phyloP scores from a whole-genome alignment of 345 rosid species.

The Carallia brachiata region DNA sequence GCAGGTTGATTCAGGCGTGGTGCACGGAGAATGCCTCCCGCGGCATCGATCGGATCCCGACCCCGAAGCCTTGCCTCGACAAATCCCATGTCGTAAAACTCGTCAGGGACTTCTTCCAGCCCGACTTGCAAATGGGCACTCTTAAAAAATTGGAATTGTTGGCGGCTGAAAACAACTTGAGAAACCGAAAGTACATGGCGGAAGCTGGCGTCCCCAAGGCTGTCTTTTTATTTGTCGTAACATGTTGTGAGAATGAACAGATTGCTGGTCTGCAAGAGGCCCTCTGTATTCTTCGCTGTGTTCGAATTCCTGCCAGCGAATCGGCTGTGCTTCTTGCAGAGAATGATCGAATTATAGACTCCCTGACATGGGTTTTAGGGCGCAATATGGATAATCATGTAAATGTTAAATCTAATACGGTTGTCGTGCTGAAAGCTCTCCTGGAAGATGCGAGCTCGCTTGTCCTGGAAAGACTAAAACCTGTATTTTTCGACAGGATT shows the following conservation, averaged over 20 bases:
- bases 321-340: conserved; percentile 29
- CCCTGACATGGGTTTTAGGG: conserved; percentile 53
- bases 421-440: conserved; percentile 36
- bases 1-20: conserved; percentile 73
- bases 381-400: conserved; percentile 20
- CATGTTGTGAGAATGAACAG: conserved; percentile 24
- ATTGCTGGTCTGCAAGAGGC: conserved; percentile 48
- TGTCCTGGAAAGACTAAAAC: conserved; percentile 45
- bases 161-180: conserved; percentile 41
- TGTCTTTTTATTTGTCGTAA: conserved; percentile 34
- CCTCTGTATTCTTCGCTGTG: conserved; percentile 38
- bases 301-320: conserved; percentile 39
- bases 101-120: conserved; percentile 27
- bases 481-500: conserved; percentile 41
- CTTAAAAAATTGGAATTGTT: conserved; percentile 44
- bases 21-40: conserved; percentile 47
- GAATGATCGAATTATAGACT: conserved; percentile 35
- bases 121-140: conserved; percentile 23
- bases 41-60: conserved; percentile 51
- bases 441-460: conserved; percentile 36
- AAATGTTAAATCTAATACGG: conserved; percentile 39
- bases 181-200: conserved; percentile 47
- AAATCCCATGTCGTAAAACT: conserved; percentile 36
- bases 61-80: conserved; percentile 50
- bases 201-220: conserved; percentile 48